Conservation (phyloP, 352 stramenopile species). For the Phytophthora ramorum region DNA sequence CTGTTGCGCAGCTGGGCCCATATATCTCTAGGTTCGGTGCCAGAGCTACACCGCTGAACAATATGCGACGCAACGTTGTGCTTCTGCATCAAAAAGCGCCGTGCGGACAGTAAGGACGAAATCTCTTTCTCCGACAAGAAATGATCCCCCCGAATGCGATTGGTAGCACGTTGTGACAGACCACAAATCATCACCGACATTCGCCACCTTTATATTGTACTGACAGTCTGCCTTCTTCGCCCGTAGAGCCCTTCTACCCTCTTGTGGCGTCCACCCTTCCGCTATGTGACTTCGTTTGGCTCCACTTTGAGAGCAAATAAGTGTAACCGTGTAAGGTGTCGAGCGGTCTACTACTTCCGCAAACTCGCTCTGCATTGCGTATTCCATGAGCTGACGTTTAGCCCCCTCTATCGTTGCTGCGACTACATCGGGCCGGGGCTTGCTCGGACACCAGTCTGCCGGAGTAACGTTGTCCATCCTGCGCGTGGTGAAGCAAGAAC, state of each 20-base stretch:
- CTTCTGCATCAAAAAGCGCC: neutral
- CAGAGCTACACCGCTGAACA: neutral
- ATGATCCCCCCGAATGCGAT: neutral
- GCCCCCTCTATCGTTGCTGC: neutral
- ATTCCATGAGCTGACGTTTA: neutral
- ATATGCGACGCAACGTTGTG: neutral
- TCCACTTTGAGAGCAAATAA: neutral
- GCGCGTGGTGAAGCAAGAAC: neutral
- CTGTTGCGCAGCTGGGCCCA: neutral
- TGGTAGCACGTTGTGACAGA: neutral
- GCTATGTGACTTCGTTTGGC: neutral
- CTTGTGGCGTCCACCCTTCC: neutral
- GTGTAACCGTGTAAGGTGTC: neutral
- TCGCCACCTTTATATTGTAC: neutral
- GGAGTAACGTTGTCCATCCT: neutral
- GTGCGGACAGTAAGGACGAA: neutral
- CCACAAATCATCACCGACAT: neutral
- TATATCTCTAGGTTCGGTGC: neutral
- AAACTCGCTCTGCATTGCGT: neutral
- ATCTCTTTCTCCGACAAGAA: neutral
- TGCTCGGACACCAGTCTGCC: neutral
- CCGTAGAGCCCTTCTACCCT: neutral
- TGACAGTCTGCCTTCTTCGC: neutral
- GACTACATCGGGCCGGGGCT: neutral
- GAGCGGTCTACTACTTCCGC: neutral